phyloP scores from a whole-genome alignment of 257 asterid species.

The Jacaranda mimosifolia region DNA sequence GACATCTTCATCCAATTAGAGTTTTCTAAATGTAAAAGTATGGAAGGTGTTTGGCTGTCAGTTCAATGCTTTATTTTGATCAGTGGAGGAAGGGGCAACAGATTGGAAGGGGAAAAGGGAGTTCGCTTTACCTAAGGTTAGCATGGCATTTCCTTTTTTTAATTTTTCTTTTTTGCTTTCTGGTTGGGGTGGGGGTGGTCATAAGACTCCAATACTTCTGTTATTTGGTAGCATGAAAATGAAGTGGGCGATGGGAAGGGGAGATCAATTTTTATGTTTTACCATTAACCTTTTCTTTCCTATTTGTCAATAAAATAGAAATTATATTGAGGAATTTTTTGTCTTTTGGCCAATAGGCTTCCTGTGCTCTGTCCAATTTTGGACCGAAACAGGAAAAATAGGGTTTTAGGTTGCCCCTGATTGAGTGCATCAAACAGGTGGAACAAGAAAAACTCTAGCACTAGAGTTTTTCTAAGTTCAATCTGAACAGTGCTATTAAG shows the following conservation, averaged over 20 bases:
- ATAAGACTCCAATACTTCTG: background rate
- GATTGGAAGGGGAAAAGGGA: background rate
- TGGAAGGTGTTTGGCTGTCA: background rate
- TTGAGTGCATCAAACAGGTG: background rate
- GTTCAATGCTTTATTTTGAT: background rate
- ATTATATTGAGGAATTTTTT: background rate
- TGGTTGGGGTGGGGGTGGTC: too few species aligned
- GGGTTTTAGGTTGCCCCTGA: background rate
- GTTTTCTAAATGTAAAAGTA: background rate
- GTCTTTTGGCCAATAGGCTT: background rate
- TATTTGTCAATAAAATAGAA: background rate
- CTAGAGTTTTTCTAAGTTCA: background rate
- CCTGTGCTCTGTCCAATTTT: background rate
- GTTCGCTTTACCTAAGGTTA: background rate
- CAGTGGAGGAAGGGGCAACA: background rate
- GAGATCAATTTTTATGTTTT: background rate
- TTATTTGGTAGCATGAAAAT: constrained; percentile 8
- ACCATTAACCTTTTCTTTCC: background rate
- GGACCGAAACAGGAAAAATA: background rate
- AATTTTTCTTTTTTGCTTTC: background rate
- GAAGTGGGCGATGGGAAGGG: background rate
- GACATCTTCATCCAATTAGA: background rate
- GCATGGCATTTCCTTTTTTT: background rate
- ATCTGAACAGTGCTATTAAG: background rate
- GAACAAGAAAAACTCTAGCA: background rate